These are phyloP conservation scores for Cenchrus purpureus DNA, from an alignment of 176 grass and related monocot species.

Conservation along the genomic window DNA sequence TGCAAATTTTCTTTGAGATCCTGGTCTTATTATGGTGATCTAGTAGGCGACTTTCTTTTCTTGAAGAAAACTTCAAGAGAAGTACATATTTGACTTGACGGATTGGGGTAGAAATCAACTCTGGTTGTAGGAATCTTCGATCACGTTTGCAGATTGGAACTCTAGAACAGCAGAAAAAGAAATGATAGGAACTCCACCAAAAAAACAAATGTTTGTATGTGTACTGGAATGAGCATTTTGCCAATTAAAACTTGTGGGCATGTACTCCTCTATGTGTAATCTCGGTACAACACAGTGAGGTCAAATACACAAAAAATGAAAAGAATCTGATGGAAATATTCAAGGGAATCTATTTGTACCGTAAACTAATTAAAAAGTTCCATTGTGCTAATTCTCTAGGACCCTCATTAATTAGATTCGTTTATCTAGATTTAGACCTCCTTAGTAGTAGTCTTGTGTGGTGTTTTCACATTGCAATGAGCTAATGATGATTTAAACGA, in stretches of 20 bases:
- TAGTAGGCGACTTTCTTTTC: not conserved
- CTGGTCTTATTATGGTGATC: too few relatives aligned
- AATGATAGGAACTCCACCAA: not conserved
- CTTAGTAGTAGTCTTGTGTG: not conserved
- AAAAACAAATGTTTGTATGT: not conserved
- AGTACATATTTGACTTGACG: not conserved
- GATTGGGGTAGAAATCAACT: not conserved
- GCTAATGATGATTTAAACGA: too few relatives aligned
- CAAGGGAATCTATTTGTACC: not conserved
- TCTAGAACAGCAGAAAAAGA: not conserved
- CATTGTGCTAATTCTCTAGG: not conserved
- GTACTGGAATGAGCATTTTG: not conserved
- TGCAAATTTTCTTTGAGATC: not conserved
- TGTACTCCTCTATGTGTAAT: not conserved
- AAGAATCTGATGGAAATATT: not conserved
- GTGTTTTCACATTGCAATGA: not conserved
- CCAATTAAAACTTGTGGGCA: not conserved
- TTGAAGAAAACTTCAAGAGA: not conserved
- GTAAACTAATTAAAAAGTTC: not conserved
- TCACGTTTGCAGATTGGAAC: not conserved
- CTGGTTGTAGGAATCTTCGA: not conserved
- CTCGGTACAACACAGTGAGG: not conserved
- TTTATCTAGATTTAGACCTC: not conserved
- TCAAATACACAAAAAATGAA: not conserved
- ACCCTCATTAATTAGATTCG: not conserved